Percentiles rank a stretch among this genome's conserved stretches.
Conservation (phyloP, 768 basidiomycete genomes). For the Lactarius sanguifluus region DNA sequence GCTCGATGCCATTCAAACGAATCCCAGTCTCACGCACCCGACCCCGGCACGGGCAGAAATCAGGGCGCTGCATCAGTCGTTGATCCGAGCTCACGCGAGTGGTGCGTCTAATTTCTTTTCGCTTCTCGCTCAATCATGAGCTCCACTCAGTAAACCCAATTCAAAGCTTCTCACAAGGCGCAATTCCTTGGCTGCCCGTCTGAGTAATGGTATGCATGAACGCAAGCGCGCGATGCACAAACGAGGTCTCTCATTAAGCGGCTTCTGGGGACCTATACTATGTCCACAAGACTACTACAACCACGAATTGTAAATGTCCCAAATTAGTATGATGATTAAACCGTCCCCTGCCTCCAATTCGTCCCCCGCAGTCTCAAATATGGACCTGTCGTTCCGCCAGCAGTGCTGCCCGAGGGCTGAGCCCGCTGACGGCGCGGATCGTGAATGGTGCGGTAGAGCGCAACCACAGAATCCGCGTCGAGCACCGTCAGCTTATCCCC, state of each 20-base stretch:
- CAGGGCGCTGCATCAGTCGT: neutral
- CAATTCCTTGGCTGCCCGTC: neutral
- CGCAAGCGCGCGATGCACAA: conserved; percentile 13
- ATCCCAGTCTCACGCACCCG: neutral
- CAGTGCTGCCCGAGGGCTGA: neutral
- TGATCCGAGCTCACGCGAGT: neutral
- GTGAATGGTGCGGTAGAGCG: conserved; percentile 13
- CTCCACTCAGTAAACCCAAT: conserved; percentile 6
- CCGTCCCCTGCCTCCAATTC: neutral
- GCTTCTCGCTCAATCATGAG: neutral
- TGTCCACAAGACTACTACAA: neutral
- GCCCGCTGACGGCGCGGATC: neutral
- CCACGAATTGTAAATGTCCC: neutral
- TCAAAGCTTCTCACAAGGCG: neutral
- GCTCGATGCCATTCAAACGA: neutral
- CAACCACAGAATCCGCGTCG: conserved; percentile 5
- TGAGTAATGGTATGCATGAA: conserved; percentile 17
- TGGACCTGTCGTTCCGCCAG: neutral
- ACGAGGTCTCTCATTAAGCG: conserved; percentile 6
- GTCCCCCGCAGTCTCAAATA: neutral
- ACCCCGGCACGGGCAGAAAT: neutral
- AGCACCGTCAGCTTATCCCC: neutral
- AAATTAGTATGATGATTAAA: neutral
- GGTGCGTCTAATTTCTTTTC: neutral
- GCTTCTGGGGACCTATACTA: neutral